Base-by-base conservation (phyloP, 306 rosid species). In the Trichosanthes cucumerina region DNA sequence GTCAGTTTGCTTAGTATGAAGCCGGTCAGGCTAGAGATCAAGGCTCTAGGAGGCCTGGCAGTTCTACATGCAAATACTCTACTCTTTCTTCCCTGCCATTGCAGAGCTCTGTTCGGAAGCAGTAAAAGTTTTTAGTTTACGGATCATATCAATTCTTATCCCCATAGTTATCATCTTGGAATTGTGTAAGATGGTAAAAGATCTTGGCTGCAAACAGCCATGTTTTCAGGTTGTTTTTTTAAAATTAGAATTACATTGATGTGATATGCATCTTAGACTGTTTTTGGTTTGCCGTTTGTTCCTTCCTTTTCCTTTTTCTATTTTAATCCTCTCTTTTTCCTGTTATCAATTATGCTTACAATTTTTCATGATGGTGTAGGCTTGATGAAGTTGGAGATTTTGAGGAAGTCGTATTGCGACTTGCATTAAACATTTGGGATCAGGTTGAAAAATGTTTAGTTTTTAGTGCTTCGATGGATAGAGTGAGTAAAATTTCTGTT, bases 351-450 rank as follows among this genome's bases (percentile, higher is more conserved):
- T 36, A 33, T 44, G 68, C 71, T 83, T 79, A 81, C 80, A 74
- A 1, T 80, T 38, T 84, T 80, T 86, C 76, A 78, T 79, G 81
- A 80, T 28, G 83, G 80, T 9, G 41, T 90, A 95, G 97, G 96
- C 85, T 87, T 79, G 76, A 71, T 83, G 96, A 84, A 80, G 83
- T 82, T 44, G 89, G 91, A 53, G 88, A 84, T 87, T 81, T 77
- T 54, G 96, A 88, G 82, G 92, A 89, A 62, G 87, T 86, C 78
- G 80, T 83, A 57, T 79, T 86, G 87, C 97, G 78, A 78, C 86
- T 95, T 81, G 83, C 84, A 52, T n/a, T 82, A 68, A 88, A 85
- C 71, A 82, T 92, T 56, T 95, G 96, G 97, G 87, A 56, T 76
- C 90, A 85, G 47, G 64, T 85, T 57, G 95, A 84, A 79, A 91